phyloP scores from a whole-genome alignment of 2,329 filamentous ascomycete species.

The Paraconiothyrium sp. region DNA sequence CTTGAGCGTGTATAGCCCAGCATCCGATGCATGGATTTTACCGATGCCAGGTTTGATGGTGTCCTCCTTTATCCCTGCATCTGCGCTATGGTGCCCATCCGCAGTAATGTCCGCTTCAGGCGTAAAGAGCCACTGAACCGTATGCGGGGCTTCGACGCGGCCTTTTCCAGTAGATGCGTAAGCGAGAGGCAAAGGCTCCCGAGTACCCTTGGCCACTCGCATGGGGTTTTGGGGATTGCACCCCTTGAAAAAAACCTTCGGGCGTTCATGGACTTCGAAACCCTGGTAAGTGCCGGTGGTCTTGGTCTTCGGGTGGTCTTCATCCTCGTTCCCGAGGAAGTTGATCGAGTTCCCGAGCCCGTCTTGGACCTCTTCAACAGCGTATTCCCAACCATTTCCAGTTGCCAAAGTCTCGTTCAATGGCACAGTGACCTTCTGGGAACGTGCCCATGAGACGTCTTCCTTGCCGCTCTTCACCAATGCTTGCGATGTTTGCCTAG shows the following conservation, averaged over 20 bases:
- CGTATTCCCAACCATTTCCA: conserved; percentile 86
- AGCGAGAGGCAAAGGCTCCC: conserved; percentile 73
- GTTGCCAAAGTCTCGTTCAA: conserved; percentile 88
- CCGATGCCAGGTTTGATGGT: conserved; percentile 70
- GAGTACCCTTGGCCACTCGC: conserved; percentile 80
- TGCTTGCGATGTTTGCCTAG: conserved; percentile 66
- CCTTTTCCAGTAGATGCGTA: conserved; percentile 71
- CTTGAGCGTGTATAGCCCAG: conserved; percentile 87
- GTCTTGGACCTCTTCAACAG: conserved; percentile 90
- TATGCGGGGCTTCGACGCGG: conserved; percentile 72
- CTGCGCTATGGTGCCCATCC: conserved; percentile 71
- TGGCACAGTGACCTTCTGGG: conserved; percentile 78
- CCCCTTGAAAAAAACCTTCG: conserved; percentile 73
- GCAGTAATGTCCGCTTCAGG: conserved; percentile 74
- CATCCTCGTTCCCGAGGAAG: conserved; percentile 73
- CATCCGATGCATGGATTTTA: conserved; percentile 73
- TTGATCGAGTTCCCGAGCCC: conserved; percentile 86
- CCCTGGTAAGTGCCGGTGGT: conserved; percentile 74
- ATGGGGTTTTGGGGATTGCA: conserved; percentile 84
- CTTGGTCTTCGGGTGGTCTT: conserved; percentile 68
- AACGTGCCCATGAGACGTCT: conserved; percentile 82
- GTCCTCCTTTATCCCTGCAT: conserved; percentile 66
- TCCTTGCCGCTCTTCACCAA: conserved; percentile 67
- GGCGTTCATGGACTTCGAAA: conserved; percentile 88
- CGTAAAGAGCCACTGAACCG: conserved; percentile 83